Conservation (phyloP, 75 land plant genomes). For the Sequoia sempervirens region DNA sequence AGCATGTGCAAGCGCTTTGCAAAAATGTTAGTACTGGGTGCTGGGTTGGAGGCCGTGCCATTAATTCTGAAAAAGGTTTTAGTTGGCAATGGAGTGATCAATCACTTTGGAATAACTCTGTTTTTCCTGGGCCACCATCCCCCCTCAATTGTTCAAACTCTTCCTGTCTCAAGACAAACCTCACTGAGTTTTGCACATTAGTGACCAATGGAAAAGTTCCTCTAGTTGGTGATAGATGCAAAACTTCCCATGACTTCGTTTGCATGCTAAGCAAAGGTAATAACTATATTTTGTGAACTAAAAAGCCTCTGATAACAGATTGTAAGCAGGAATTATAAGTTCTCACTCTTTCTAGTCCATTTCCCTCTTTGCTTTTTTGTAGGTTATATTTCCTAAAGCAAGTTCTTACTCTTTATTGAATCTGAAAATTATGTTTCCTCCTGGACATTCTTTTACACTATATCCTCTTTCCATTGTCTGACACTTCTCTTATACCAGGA, state of each 20-base stretch:
- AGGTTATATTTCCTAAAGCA: not conserved
- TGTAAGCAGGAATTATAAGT: not conserved
- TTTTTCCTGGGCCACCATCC: slow-evolving; percentile 25
- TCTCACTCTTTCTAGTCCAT: not conserved
- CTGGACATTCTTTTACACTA: not conserved
- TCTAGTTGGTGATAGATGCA: slow-evolving; percentile 59
- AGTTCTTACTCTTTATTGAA: not conserved
- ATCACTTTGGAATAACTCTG: slow-evolving; percentile 50
- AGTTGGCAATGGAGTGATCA: slow-evolving; percentile 80
- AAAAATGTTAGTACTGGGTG: slow-evolving; percentile 37
- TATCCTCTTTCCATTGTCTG: not conserved
- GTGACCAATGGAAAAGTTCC: slow-evolving; percentile 27
- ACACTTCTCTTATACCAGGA: slow-evolving; percentile 34
- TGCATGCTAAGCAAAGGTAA: slow-evolving; percentile 70
- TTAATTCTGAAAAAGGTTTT: slow-evolving; percentile 29
- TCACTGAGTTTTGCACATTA: slow-evolving; percentile 38
- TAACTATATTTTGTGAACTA: slow-evolving; percentile 1
- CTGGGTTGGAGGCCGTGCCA: slow-evolving; percentile 77
- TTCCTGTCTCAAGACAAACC: slow-evolving; percentile 29
- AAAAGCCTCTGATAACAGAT: not conserved
- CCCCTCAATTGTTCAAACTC: slow-evolving; percentile 32
- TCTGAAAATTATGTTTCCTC: not conserved
- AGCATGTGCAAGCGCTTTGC: slow-evolving; percentile 50
- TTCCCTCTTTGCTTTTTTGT: not conserved
- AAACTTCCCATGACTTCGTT: slow-evolving; percentile 43